Evolutionary conservation across 1,139 yeast species (phyloP).

Genomic region (Taphrina sp.): DNA sequence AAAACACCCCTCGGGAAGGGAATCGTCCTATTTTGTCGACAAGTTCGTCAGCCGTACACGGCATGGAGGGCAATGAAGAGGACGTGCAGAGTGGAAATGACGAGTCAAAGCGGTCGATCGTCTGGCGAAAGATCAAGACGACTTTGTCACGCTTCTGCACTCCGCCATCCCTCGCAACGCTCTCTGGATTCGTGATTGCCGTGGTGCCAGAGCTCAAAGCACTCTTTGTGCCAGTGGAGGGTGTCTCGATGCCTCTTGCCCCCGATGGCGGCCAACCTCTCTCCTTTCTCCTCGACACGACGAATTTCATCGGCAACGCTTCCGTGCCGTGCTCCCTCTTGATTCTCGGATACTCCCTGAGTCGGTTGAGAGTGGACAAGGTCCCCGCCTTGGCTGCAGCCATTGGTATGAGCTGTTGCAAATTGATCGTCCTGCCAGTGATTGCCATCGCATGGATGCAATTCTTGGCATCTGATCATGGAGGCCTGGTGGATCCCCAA

Average conservation of each 20-base stretch:
- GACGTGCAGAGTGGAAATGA: not conserved
- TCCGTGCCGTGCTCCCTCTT: slow-evolving; percentile 84
- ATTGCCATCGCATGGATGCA: slow-evolving; percentile 61
- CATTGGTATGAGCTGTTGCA: slow-evolving; percentile 48
- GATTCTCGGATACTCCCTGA: slow-evolving; percentile 79
- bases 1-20: not conserved
- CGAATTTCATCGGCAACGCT: slow-evolving; percentile 78
- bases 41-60: not conserved
- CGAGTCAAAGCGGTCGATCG: not conserved
- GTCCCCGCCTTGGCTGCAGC: slow-evolving; percentile 69
- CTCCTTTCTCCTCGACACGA: slow-evolving; percentile 76
- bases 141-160: slow-evolving; percentile 61
- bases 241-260: slow-evolving; percentile 55
- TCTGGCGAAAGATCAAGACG: slow-evolving; percentile 33
- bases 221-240: slow-evolving; percentile 56
- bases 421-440: slow-evolving; percentile 58
- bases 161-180: slow-evolving; percentile 67
- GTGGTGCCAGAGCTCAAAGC: slow-evolving; percentile 88
- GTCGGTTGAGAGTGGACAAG: slow-evolving; percentile 60
- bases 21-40: not conserved
- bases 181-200: slow-evolving; percentile 61
- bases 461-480: slow-evolving; percentile 44
- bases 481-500: slow-evolving; percentile 38
- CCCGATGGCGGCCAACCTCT: slow-evolving; percentile 84
- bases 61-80: not conserved